Base-by-base conservation (phyloP, 371 early-diverging fungal species). In the Apophysomyces trapeziformis region DNA sequence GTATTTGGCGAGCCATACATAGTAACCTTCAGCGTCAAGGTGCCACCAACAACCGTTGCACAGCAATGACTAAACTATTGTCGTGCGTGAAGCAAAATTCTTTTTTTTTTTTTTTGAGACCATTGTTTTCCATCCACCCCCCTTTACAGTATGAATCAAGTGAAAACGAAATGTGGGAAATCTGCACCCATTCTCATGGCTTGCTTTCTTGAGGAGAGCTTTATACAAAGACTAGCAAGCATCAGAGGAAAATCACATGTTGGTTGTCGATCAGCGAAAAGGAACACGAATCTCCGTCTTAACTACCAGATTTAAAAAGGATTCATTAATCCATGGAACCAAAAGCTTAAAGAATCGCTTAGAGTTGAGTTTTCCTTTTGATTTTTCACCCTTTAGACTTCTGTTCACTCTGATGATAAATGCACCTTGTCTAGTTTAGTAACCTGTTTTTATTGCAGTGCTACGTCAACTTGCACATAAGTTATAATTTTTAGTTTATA, bases 11-110 rank as follows among this genome's bases (percentile, higher is more conserved):
- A 50, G 54, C 54, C 7, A 8, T 50, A 50, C 21, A 50, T 21
- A 21, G n/a, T 21, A 21, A 9, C 5, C 11, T 50, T 50, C 16
- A 26, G 54, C 16, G 21, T 50, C 21, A 50, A 50, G 54, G 54
- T 50, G 54, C 54, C n/a, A 50, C 54, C 54, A 50, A 26, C 54
- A 21, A 50, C 21, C 21, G 54, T 50, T 21, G 21, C 54, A 50
- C 54, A 50, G 54, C 21, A 50, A 50, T 50, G 54, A 21, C 54
- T 18, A 50, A 9, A 18, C 16, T 21, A n/a, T 21, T 21, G 21
- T 21, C 21, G 54, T 50, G 7, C 3, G 21, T 21, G 4, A 50
- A 50, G 54, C 21, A 21, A 5, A 21, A 13, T 21, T 50, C 21
- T 32, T 21, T 26, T 26, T 26, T 26, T 26, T 26, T 26, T 26